Evolutionary conservation across 2,329 filamentous ascomycete species (phyloP).

Genomic region (Sarocladium brachiariae): DNA sequence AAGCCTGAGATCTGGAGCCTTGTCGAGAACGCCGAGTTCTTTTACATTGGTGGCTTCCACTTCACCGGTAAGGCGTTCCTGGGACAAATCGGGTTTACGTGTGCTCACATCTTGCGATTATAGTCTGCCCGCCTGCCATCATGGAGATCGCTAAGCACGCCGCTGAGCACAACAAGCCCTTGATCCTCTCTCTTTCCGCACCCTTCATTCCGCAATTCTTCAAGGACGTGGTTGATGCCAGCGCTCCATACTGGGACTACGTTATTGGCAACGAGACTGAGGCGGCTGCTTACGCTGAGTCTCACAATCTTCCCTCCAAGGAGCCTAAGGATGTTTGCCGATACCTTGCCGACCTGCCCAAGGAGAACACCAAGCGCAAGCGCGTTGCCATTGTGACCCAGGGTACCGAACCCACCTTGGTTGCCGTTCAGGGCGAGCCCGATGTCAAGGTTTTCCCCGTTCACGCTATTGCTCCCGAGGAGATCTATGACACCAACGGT

Average conservation of each 20-base stretch:
- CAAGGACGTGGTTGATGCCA: conserved; percentile 86
- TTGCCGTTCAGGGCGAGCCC: conserved; percentile 66
- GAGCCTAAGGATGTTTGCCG: conserved; percentile 81
- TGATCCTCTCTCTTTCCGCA: conserved; percentile 86
- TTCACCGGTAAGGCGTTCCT: conserved; percentile 54
- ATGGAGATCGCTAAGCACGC: conserved; percentile 87
- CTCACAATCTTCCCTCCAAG: conserved; percentile 66
- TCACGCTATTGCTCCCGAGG: conserved; percentile 64
- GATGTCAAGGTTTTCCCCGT: conserved; percentile 73
- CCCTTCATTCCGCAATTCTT: conserved; percentile 98
- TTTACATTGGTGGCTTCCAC: conserved; percentile 95
- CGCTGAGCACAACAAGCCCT: conserved; percentile 80
- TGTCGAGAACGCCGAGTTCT: conserved; percentile 80
- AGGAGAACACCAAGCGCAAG: conserved; percentile 81
- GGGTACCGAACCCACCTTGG: conserved; percentile 83
- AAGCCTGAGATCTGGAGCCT: conserved; percentile 85
- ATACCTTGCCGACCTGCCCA: conserved; percentile 79
- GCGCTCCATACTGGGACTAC: conserved; percentile 89
- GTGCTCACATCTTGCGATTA: not conserved
- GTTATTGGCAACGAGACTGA: conserved; percentile 97
- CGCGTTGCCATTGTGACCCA: conserved; percentile 90
- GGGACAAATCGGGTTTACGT: not conserved
- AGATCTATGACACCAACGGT: conserved; percentile 95
- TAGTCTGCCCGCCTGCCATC: conserved; percentile 83
- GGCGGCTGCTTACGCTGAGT: conserved; percentile 78